These are phyloP conservation scores for Penstemon eatonii DNA, from an alignment of 257 asterid genomes.

Conservation along the genomic window DNA sequence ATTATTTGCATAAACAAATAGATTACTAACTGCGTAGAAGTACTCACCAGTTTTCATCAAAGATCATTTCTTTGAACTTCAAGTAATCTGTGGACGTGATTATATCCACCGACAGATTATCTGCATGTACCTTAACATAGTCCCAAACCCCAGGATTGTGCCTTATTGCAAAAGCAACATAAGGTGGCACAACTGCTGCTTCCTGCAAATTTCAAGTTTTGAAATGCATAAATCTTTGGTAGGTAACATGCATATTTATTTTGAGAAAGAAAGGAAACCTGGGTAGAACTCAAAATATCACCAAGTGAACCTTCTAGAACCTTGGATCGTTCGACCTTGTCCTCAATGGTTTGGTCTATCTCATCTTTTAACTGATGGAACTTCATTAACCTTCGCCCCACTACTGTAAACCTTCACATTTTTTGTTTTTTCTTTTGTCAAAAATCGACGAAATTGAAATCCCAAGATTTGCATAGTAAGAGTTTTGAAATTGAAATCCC, in stretches of 20 bases:
- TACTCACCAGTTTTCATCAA: constrained; percentile 68
- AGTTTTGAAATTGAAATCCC: not conserved
- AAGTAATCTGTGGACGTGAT: constrained; percentile 62
- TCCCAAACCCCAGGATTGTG: constrained; percentile 72
- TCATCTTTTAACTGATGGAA: constrained; percentile 62
- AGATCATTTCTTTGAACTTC: constrained; percentile 61
- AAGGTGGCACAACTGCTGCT: constrained; percentile 76
- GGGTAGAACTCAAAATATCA: constrained; percentile 64
- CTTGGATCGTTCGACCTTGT: constrained; percentile 59
- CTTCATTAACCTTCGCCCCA: constrained; percentile 71
- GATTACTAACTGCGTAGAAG: not conserved
- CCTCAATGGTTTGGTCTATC: constrained; percentile 66
- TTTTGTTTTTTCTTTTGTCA: not conserved
- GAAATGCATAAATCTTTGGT: not conserved
- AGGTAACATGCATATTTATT: not conserved
- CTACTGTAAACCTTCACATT: constrained; percentile 53
- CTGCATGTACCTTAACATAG: constrained; percentile 66
- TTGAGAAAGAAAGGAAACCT: constrained; percentile 36
- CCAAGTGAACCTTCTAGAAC: constrained; percentile 73
- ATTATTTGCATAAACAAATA: constrained; percentile 3
- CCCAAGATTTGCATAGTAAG: not conserved
- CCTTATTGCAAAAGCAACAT: constrained; percentile 72
- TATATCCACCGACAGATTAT: constrained; percentile 46
- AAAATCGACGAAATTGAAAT: not conserved
- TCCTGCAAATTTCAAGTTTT: constrained; percentile 47